These are phyloP conservation scores for Chlamydomonas reinhardtii DNA, from an alignment of 163 green algal species.

Conservation along the genomic window DNA sequence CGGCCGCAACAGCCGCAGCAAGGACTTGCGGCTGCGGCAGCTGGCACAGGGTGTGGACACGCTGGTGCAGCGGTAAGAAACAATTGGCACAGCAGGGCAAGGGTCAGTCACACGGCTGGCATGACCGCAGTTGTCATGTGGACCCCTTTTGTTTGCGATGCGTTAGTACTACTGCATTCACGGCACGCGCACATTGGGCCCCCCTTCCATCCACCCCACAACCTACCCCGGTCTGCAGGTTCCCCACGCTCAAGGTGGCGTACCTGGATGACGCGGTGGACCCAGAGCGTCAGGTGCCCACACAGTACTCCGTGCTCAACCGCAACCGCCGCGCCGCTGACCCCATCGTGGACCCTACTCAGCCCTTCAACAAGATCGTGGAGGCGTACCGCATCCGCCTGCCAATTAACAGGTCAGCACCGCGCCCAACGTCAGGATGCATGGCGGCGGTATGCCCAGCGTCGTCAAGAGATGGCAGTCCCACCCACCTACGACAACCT, in stretches of 20 bases:
- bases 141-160: too few relatives aligned
- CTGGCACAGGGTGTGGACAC: constrained; percentile 70
- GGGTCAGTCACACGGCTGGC: too few relatives aligned
- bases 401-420: constrained; percentile 65
- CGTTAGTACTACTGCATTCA: too few relatives aligned
- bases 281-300: not conserved
- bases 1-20: constrained; percentile 55
- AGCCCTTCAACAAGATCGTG: constrained; percentile 56
- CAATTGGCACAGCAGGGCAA: too few relatives aligned
- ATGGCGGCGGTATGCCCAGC: too few relatives aligned
- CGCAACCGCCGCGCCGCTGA: constrained; percentile 27
- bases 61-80: constrained; percentile 53
- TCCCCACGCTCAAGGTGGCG: constrained; percentile 59
- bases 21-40: constrained; percentile 62
- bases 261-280: constrained; percentile 60
- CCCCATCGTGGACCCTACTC: constrained; percentile 42
- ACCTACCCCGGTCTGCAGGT: not conserved
- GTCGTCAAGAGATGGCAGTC: too few relatives aligned
- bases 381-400: constrained; percentile 73
- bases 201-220: not conserved
- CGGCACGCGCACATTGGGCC: too few relatives aligned
- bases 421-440: too few relatives aligned
- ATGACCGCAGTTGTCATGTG: too few relatives aligned
- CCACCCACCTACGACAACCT: too few relatives aligned
- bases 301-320: constrained; percentile 69